Conservation (phyloP, 2,329 filamentous ascomycete species). For the Tympanopsis confertula region DNA sequence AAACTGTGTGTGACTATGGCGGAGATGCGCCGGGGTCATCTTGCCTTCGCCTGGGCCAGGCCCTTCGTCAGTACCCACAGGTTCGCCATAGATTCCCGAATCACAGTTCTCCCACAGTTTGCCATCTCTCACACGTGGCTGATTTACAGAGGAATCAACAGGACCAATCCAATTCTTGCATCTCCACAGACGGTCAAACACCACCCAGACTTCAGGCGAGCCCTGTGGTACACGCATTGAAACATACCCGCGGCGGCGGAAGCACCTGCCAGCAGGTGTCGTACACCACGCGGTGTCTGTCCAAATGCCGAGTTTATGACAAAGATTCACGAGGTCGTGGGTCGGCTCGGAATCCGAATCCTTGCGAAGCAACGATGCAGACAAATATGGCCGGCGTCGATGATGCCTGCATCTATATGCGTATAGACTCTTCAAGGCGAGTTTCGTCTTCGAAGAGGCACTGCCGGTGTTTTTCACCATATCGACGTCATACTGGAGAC, state of each 20-base stretch:
- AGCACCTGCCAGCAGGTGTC: slow-evolving; percentile 42
- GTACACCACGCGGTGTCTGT: slow-evolving; percentile 51
- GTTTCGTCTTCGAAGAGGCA: slow-evolving; percentile 18
- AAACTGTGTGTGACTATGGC: slow-evolving; percentile 38
- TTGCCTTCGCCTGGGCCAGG: slow-evolving; percentile 35
- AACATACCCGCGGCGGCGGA: slow-evolving; percentile 42
- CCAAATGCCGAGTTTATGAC: slow-evolving; percentile 46
- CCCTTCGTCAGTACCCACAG: slow-evolving; percentile 34
- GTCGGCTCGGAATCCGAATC: slow-evolving; percentile 50
- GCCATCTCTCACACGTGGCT: slow-evolving; percentile 27
- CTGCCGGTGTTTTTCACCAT: slow-evolving; percentile 23
- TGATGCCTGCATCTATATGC: slow-evolving; percentile 52
- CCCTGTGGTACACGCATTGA: slow-evolving; percentile 39
- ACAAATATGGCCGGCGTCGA: slow-evolving; percentile 44
- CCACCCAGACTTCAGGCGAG: slow-evolving; percentile 47
- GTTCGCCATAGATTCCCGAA: slow-evolving; percentile 39
- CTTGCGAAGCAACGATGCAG: slow-evolving; percentile 37
- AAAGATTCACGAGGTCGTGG: slow-evolving; percentile 45
- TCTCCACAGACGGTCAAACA: slow-evolving; percentile 46
- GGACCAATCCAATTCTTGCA: slow-evolving; percentile 45
- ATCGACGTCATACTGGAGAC: slow-evolving; percentile 24
- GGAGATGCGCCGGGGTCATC: slow-evolving; percentile 36
- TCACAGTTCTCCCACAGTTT: slow-evolving; percentile 44
- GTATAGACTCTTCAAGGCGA: slow-evolving; percentile 46
- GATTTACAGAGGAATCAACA: slow-evolving; percentile 12